Conservation (phyloP, 352 stramenopile genomes). For the Thalassiosira gravida region DNA sequence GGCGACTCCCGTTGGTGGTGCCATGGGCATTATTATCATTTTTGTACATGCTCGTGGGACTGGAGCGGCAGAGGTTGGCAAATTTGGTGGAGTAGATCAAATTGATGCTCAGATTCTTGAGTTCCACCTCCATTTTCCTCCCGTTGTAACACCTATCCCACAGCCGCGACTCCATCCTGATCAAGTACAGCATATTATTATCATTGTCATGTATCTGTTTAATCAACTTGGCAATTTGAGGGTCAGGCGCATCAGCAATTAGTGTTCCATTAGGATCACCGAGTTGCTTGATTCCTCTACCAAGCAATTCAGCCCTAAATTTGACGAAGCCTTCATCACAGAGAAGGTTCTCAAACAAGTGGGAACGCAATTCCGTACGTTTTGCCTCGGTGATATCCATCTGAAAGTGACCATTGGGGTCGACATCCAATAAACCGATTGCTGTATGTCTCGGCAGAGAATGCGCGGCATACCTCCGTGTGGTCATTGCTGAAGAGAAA, state of each 20-base stretch:
- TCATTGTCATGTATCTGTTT: constrained; percentile 36
- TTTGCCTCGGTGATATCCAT: constrained; percentile 2
- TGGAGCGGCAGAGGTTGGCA: no score
- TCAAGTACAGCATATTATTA: constrained; percentile 42
- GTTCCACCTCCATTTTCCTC: no score
- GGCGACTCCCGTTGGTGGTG: no score
- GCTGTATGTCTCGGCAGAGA: constrained; percentile 47
- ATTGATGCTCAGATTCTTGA: no score
- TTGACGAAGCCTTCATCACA: constrained; percentile 50
- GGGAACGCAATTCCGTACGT: constrained; percentile 11
- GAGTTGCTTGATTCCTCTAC: constrained; percentile 29
- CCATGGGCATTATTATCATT: no score
- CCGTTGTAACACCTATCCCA: no score
- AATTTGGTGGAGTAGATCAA: no score
- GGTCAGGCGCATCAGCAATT: background rate
- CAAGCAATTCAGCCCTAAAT: constrained; percentile 38
- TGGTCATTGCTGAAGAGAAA: constrained; percentile 26
- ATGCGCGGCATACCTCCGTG: constrained; percentile 44
- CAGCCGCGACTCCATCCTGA: no score
- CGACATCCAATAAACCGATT: constrained; percentile 33
- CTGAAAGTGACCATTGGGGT: constrained; percentile 25
- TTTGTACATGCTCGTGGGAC: no score
- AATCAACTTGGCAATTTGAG: constrained; percentile 30
- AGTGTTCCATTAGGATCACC: constrained; percentile 25
- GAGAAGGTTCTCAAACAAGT: constrained; percentile 49